These are phyloP conservation scores for Antrodiella citrinella DNA, from an alignment of 768 basidiomycete genomes.

Conservation along the genomic window DNA sequence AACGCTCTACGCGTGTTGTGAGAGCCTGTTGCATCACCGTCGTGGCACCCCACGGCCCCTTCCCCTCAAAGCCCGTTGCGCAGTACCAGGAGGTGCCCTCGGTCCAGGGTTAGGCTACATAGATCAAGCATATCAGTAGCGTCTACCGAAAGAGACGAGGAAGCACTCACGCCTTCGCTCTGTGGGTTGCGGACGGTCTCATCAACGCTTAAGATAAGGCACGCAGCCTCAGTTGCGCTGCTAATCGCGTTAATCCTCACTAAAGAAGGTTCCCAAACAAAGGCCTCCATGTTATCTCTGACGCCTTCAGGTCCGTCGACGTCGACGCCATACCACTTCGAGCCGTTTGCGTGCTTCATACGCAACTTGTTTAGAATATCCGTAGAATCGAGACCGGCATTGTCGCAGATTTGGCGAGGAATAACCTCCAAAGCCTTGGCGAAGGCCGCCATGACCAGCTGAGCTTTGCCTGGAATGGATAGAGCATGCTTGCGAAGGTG, in stretches of 20 bases:
- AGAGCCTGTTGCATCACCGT: slow-evolving; percentile 35
- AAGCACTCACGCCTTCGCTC: slow-evolving; percentile 70
- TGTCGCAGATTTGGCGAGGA: slow-evolving; percentile 97
- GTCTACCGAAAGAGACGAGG: background rate
- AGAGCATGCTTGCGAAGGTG: slow-evolving; percentile 86
- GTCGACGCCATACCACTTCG: slow-evolving; percentile 90
- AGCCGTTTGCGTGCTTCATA: slow-evolving; percentile 88
- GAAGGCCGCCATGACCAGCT: slow-evolving; percentile 90
- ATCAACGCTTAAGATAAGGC: slow-evolving; percentile 90
- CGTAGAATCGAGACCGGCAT: slow-evolving; percentile 95
- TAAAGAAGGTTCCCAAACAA: slow-evolving; percentile 96
- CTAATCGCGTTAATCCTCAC: slow-evolving; percentile 94
- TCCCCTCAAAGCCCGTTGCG: slow-evolving; percentile 78
- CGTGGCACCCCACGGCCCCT: slow-evolving; percentile 78
- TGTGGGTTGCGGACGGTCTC: slow-evolving; percentile 97
- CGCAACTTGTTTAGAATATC: slow-evolving; percentile 96
- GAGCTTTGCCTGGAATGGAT: slow-evolving; percentile 91
- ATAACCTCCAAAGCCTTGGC: slow-evolving; percentile 97
- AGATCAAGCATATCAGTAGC: slow-evolving; percentile 13
- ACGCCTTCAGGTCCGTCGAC: slow-evolving; percentile 86
- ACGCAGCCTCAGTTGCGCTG: slow-evolving; percentile 94
- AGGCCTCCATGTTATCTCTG: slow-evolving; percentile 93
- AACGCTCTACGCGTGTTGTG: slow-evolving; percentile 14
- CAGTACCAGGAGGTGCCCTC: slow-evolving; percentile 84
- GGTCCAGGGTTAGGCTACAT: slow-evolving; percentile 75